Evolutionary conservation across 164 flowering plant species (phyloP).

Genomic region (Cinnamomum chago): DNA sequence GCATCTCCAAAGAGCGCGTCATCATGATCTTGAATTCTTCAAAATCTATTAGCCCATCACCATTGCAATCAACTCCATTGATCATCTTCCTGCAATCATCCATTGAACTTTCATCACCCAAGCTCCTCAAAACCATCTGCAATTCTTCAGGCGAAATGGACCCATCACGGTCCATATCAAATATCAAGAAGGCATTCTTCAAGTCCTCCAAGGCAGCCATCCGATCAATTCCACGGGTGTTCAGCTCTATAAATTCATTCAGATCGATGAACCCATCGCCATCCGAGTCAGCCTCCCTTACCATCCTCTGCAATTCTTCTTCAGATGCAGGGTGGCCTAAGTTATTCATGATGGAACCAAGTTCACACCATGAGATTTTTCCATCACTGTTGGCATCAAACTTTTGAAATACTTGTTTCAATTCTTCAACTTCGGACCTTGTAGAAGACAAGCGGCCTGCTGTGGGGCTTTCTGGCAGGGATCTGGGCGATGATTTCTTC

Average conservation of each 20-base stretch:
- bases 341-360: conserved; percentile 55
- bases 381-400: conserved; percentile 91
- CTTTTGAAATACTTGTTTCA: conserved; percentile 58
- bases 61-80: conserved; percentile 55
- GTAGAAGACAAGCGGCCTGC: too few species aligned
- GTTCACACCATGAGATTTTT: conserved; percentile 63
- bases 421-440: conserved; percentile 36
- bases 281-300: conserved; percentile 56
- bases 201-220: conserved; percentile 40
- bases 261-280: conserved; percentile 76
- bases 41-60: conserved; percentile 60
- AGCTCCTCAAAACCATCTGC: conserved; percentile 44
- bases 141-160: conserved; percentile 68
- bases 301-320: conserved; percentile 50
- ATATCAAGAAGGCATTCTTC: conserved; percentile 62
- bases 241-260: conserved; percentile 61
- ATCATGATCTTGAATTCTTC: conserved; percentile 78
- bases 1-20: conserved; percentile 27
- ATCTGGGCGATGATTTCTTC: background rate
- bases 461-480: background rate
- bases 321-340: conserved; percentile 49
- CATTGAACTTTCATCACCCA: conserved; percentile 58
- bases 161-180: conserved; percentile 69
- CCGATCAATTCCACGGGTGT: conserved; percentile 49
- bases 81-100: conserved; percentile 75